Evolutionary conservation across 179 eudicot genomes (phyloP), one percentile per base, ranked within the genome.

Genomic region (Nepenthes alata): DNA sequence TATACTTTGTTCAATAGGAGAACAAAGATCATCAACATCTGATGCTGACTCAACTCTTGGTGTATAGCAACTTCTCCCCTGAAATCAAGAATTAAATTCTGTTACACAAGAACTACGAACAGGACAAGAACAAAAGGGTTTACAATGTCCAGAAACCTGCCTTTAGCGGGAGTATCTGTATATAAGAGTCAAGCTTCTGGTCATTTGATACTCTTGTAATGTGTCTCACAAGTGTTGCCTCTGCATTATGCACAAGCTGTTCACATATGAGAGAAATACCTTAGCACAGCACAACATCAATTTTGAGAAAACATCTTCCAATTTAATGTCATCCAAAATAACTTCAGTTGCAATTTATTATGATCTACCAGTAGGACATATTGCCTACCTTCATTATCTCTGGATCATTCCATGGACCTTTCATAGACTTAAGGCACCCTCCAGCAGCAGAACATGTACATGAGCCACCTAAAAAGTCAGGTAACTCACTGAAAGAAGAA

Each of bases 201-300:
- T 77, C 86, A 65, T 72, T 67, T 53, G 79, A 68, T 51, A 67
- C 63, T 54, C 69, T 72, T 57, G 72, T 78, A 15, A 67, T 74
- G 65, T 77, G 78, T 70, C 78, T 82, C 67, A 72, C 75, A 60
- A 69, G 62, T 41, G 78, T 73, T 45, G 73, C 65, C 77, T 82
- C 84, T 34, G 71, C 67, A 68, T 73, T 74, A 62, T 59, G 65
- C 35, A 87, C 84, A 75, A 82, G 79, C 90, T 87, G 70, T 66
- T 36, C 14, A 74, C 14, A 74, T 37, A 71, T 9, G 41, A 37
- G 68, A 66, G 35, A 70, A 60, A 44, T 11, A 39, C 25, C 37
- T 38, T 45, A 38, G 54, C 15, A 45, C 53, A 34, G 7, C 12
- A 41, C 7, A 16, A 3, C 13, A 44, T 57, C 7, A 9, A 3